Evolutionary conservation across 2,329 filamentous ascomycete species (phyloP), one percentile per base, ranked within the genome.

Genomic region (Dissoconium aciculare): DNA sequence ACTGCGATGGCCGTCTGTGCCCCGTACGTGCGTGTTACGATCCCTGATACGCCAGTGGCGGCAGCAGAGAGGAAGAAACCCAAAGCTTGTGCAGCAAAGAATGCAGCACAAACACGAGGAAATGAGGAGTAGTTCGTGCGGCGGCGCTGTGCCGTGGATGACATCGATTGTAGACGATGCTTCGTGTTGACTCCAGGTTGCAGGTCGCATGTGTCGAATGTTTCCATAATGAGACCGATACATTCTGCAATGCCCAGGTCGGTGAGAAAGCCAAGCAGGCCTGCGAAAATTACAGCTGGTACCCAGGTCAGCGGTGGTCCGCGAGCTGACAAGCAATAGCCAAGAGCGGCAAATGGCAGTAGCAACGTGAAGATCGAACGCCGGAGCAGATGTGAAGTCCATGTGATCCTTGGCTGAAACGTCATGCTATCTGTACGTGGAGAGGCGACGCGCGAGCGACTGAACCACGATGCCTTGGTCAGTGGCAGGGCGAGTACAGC

Each of bases 131-230:
- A 84, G 47, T 80, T 81, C 8, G 71, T 82, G 19, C 68, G 56
- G 27, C 67, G 62, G 17, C 58, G 50, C 11, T 56, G 50, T 16
- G 57, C 55, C 13, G 55, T 52, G 10, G 56, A 53, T 3, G 59
- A 55, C 48, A 66, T 55, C 32, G 43, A 62, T 47, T 62, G 44
- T 12, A 63, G 45, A 1, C 62, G 55, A 42, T 66, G 62, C 15
- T 45, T 50, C 15, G 57, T 62, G 33, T 67, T 78, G 61, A 78
- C 75, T 8, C 76, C 74, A 2, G 76, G 72, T 42, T 79, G 77
- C 3, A 85, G 61, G 51, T 85, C 80, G 24, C 75, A 81, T n/a
- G 74, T 79, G 50, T 85, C 80, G 51, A 77, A 85, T 0, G 74
- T 75, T 48, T 84, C 78, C 78, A 85, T 84, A 49, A 84, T 67